Evolutionary conservation across 108 stramenopile genomes (phyloP).

Genomic region (Pseudonitzschia multiseries): DNA sequence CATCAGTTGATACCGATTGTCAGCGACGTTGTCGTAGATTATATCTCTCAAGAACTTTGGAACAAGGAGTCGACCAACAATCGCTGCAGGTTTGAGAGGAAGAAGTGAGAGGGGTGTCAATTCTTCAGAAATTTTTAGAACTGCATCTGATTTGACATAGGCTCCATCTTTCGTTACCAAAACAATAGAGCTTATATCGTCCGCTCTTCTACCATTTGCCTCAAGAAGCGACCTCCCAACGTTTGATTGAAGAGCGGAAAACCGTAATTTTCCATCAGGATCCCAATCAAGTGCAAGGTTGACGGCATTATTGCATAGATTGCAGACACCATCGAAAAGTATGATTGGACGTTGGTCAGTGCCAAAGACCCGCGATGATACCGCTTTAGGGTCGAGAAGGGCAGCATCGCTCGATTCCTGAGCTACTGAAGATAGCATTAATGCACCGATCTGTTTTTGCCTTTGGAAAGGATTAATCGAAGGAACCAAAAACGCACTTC

Average conservation of each 20-base stretch:
- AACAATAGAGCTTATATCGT: conserved; percentile 81
- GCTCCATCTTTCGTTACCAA: conserved; percentile 58
- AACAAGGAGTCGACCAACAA: conserved; percentile 41
- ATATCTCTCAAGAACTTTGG: conserved; percentile 65
- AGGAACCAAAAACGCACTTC: not conserved
- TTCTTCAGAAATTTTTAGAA: conserved; percentile 63
- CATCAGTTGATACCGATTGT: conserved; percentile 77
- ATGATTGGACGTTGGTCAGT: conserved; percentile 64
- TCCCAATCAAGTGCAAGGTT: conserved; percentile 74
- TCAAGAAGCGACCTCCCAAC: conserved; percentile 63
- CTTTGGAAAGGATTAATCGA: not conserved
- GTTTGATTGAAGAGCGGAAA: conserved; percentile 70
- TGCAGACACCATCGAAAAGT: conserved; percentile 80
- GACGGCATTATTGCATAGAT: conserved; percentile 72
- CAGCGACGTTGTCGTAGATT: conserved; percentile 79
- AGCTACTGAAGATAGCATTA: not conserved
- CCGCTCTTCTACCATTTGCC: conserved; percentile 52
- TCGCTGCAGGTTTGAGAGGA: conserved; percentile 43
- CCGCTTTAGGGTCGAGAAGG: conserved; percentile 24
- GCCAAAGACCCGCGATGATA: conserved; percentile 47
- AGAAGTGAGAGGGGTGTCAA: conserved; percentile 52
- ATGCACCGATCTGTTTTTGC: not conserved
- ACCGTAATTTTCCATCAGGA: conserved; percentile 61
- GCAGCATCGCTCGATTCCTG: not conserved
- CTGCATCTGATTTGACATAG: conserved; percentile 67